phyloP scores from a whole-genome alignment of 345 rosid species.

The Aquilaria malaccensis region DNA sequence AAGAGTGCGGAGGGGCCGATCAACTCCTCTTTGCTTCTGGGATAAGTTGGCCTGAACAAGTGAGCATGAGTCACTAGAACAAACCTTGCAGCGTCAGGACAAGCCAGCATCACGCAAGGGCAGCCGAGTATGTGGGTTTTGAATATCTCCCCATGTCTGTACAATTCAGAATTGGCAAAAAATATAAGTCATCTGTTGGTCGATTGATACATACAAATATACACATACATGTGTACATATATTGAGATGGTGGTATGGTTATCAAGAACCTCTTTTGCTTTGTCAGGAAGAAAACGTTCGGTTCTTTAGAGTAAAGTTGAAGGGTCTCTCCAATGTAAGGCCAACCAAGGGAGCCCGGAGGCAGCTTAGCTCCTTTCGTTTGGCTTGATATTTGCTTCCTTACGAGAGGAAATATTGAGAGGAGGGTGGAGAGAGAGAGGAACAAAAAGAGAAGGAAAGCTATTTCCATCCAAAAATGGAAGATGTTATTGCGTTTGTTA shows the following conservation, averaged over 20 bases:
- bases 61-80: conserved; percentile 71
- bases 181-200: no score
- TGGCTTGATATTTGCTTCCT: conserved; percentile 17
- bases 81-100: conserved; percentile 73
- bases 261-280: conserved; percentile 53
- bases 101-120: conserved; percentile 80
- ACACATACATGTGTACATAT: not conserved
- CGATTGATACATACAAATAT: no score
- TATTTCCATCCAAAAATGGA: conserved; percentile 30
- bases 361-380: conserved; percentile 38
- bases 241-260: not conserved
- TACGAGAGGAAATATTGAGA: conserved; percentile 19
- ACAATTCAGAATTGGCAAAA: not conserved
- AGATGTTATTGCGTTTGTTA: no score
- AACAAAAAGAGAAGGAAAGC: conserved; percentile 16
- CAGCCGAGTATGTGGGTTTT: conserved; percentile 72
- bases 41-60: conserved; percentile 89
- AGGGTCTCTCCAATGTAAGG: conserved; percentile 80
- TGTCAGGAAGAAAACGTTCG: conserved; percentile 54
- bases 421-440: conserved; percentile 32
- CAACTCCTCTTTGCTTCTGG: conserved; percentile 72
- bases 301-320: conserved; percentile 76
- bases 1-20: conserved; percentile 79
- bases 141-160: conserved; percentile 80
- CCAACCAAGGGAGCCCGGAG: conserved; percentile 92